Evolutionary conservation across 208 protist species (phyloP), one percentile per base, ranked within the genome.

Genomic region (Acanthamoeba lenticulata): DNA sequence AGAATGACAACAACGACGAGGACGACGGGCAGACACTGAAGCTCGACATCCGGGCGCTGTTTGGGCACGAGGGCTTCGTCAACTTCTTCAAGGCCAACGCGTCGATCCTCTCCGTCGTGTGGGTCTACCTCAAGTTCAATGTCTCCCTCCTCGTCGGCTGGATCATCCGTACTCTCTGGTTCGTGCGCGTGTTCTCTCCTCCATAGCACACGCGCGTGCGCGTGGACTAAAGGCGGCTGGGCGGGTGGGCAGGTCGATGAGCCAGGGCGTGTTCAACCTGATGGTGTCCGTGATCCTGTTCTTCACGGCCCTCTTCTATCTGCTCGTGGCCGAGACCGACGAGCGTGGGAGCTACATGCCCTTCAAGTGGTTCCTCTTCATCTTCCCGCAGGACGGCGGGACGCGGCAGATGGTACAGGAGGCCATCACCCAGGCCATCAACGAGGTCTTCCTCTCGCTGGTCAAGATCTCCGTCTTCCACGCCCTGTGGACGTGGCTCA

Each of bases 301-400:
- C 55, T 91, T 91, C 32, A 91, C 85, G 2, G 32, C 85, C 45
- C 55, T 91, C 4, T 91, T 91, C 55, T 91, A 91, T 47, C 42
- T 91, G 1, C 85, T 91, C 36, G 42, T 38, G 32, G 44, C 85
- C 85, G 45, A n/a, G n/a, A n/a, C 74, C 38, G 74, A 86, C 32
- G 74, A 86, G 7, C 52, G 85, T 17, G 77, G 47, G 19, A 86
- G 44, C 77, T 91, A 91, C 24, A 91, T 52, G 7, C 85, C 85
- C 85, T 91, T 91, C 85, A 91, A 91, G 36, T 91, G 85, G 85
- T 91, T 91, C 49, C 55, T 91, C 32, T 91, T 91, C 55, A 91
- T 91, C 42, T 91, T 91, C 32, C 85, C 85, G 1, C 45, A 86
- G 85, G 85, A 91, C 38, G 77, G 77, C 21, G 40, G 44, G 36